Conservation (phyloP, 2,329 filamentous ascomycete species). For the Gaeumannomyces tritici region DNA sequence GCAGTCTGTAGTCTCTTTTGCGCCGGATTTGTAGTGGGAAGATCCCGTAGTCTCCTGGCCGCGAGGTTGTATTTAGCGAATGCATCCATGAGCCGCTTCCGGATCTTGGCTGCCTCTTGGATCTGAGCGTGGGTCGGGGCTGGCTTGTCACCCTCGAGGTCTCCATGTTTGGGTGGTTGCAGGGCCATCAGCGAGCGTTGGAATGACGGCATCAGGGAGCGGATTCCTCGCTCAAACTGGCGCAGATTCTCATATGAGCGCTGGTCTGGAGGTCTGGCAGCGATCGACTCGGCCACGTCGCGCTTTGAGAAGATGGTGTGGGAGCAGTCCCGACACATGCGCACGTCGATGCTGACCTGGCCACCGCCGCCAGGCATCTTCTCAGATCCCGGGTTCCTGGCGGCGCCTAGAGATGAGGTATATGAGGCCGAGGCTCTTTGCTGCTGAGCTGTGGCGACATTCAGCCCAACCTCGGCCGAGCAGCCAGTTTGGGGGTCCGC, state of each 20-base stretch:
- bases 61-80: conserved; percentile 82
- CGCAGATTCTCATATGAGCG: conserved; percentile 73
- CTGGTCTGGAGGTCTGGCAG: conserved; percentile 62
- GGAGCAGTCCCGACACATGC: conserved; percentile 88
- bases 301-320: conserved; percentile 51
- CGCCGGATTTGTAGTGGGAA: conserved; percentile 61
- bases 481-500: conserved; percentile 77
- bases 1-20: conserved; percentile 71
- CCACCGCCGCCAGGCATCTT: conserved; percentile 12
- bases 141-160: conserved; percentile 27
- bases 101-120: conserved; percentile 76
- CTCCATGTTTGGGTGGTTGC: conserved; percentile 38
- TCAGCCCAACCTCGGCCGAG: conserved; percentile 74
- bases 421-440: background rate
- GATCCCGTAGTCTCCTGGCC: conserved; percentile 69
- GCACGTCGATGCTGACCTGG: conserved; percentile 65
- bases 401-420: conserved; percentile 21
- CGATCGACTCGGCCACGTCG: conserved; percentile 66
- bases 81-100: conserved; percentile 81
- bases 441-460: conserved; percentile 41
- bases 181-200: conserved; percentile 66
- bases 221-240: conserved; percentile 83
- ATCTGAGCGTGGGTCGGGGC: conserved; percentile 57
- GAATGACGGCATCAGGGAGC: conserved; percentile 71
- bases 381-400: background rate